Evolutionary conservation across 768 basidiomycete species (phyloP), one percentile per base, ranked within the genome.

Genomic region (Termitomyces sp.): DNA sequence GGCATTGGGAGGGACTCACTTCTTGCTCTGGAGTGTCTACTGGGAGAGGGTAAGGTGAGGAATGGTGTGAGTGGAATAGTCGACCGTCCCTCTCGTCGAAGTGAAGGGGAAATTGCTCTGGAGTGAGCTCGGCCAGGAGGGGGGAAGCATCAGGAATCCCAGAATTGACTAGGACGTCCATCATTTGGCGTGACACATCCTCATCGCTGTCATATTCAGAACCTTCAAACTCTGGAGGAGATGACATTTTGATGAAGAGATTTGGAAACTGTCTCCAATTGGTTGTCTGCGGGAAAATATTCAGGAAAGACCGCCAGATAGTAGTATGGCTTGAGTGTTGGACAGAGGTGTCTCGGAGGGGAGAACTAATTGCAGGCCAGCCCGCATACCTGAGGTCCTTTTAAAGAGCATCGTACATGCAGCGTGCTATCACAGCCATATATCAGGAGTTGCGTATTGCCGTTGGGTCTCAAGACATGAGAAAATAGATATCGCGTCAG

Each of bases 11-110:
- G 49, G 20, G 33, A 73, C 80, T 38, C 69, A 91, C 91, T 70
- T 80, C 72, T 68, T 87, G 86, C 70, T 93, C 91, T 5, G 75
- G 75, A 18, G 80, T 77, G 70, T 93, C 90, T 5, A 85, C 85
- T 47, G 91, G 91, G 50, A 93, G 74, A 13, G 85, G 85, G 68
- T 92, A 93, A 51, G 85, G 85, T 48, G 82, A 79, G 62, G 66
- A 72, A 71, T 75, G 73, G 75, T 83, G 81, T 66, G 86, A 86
- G 75, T 85, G 85, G 72, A 85, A 91, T 69, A 89, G 82, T 40
- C 87, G 79, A 35, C 79, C 83, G 63, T 78, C 75, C 7, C 76
- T 74, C 62, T 89, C 85, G 35, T 64, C 64, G 63, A 91, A 91
- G 72, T 84, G 85, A 13, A 46, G 54, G 0, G 85, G 82, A 63